phyloP scores from a whole-genome alignment of 2,329 filamentous ascomycete species.

The Fusarium penzigii region DNA sequence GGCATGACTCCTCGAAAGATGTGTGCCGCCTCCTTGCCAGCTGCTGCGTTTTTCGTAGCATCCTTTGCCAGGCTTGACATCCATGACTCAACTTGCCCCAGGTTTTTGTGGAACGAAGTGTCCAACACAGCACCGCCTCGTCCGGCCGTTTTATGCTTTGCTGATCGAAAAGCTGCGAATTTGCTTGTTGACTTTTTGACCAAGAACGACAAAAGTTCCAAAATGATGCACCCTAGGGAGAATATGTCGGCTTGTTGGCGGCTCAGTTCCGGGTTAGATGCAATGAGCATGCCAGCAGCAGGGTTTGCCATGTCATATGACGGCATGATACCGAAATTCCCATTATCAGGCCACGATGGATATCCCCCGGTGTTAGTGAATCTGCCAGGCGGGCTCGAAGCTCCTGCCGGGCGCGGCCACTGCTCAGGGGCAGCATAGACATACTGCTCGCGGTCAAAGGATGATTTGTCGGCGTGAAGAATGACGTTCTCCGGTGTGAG shows the following conservation, averaged over 20 bases:
- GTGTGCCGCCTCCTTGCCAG: slow-evolving; percentile 41
- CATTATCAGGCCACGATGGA: slow-evolving; percentile 38
- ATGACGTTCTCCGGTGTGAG: slow-evolving; percentile 46
- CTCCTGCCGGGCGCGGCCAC: slow-evolving; percentile 47
- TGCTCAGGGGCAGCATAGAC: slow-evolving; percentile 74
- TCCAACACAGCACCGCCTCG: slow-evolving; percentile 64
- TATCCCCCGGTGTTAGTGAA: slow-evolving; percentile 29
- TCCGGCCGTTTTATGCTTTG: slow-evolving; percentile 61
- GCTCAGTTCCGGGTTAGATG: slow-evolving; percentile 47
- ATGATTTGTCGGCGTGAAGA: slow-evolving; percentile 45
- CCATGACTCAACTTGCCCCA: slow-evolving; percentile 69
- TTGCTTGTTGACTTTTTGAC: slow-evolving; percentile 67
- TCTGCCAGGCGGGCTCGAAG: slow-evolving; percentile 37
- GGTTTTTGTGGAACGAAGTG: slow-evolving; percentile 71
- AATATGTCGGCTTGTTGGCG: slow-evolving; percentile 69
- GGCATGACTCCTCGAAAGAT: slow-evolving; percentile 54
- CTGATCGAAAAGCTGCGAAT: slow-evolving; percentile 66
- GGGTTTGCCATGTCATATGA: slow-evolving; percentile 24
- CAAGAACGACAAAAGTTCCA: slow-evolving; percentile 70
- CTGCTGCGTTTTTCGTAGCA: slow-evolving; percentile 48
- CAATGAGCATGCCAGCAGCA: slow-evolving; percentile 37
- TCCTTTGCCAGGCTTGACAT: slow-evolving; percentile 62
- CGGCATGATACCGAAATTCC: slow-evolving; percentile 39
- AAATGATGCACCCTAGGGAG: slow-evolving; percentile 70
- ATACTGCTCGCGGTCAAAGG: slow-evolving; percentile 68